These are phyloP conservation scores for Tillandsia leiboldiana DNA, from an alignment of 176 grass and related monocot species.

Conservation along the genomic window DNA sequence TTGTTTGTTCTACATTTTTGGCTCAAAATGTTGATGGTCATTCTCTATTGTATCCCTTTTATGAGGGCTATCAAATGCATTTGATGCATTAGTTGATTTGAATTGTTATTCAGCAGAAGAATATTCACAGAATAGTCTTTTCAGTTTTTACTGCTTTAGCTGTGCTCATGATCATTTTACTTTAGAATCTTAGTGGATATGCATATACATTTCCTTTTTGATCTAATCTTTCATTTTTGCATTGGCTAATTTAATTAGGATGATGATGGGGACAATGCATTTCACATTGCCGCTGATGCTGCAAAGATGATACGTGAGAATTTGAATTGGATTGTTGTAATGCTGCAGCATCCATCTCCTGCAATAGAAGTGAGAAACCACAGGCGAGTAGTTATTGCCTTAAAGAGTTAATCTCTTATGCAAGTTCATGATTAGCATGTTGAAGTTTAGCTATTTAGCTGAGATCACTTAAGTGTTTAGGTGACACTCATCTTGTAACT, in stretches of 20 bases:
- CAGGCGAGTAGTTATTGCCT: constrained; percentile 42
- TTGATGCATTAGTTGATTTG: too few relatives aligned
- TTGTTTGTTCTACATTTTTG: too few relatives aligned
- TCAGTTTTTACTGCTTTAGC: too few relatives aligned
- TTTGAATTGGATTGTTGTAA: constrained; percentile 80
- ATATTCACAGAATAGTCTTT: too few relatives aligned
- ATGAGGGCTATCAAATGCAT: too few relatives aligned
- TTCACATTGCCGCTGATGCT: constrained; percentile 97
- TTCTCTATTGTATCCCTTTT: too few relatives aligned
- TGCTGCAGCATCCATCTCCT: constrained; percentile 68
- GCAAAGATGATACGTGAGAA: constrained; percentile 99
- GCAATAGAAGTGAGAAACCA: constrained; percentile 96
- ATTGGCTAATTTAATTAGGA: constrained; percentile 47
- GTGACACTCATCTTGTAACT: background rate
- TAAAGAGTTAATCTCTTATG: background rate
- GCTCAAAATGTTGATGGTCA: too few relatives aligned
- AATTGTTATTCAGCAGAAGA: too few relatives aligned
- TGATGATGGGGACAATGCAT: constrained; percentile 95
- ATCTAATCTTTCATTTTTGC: background rate
- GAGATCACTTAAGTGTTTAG: background rate
- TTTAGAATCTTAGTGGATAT: too few relatives aligned
- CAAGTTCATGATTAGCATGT: constrained; percentile 13
- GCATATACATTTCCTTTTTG: too few relatives aligned
- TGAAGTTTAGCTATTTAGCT: constrained; percentile 3
- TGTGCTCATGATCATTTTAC: too few relatives aligned